Evolutionary conservation across 768 basidiomycete species (phyloP).

Genomic region (Glaciozyma antarctica): DNA sequence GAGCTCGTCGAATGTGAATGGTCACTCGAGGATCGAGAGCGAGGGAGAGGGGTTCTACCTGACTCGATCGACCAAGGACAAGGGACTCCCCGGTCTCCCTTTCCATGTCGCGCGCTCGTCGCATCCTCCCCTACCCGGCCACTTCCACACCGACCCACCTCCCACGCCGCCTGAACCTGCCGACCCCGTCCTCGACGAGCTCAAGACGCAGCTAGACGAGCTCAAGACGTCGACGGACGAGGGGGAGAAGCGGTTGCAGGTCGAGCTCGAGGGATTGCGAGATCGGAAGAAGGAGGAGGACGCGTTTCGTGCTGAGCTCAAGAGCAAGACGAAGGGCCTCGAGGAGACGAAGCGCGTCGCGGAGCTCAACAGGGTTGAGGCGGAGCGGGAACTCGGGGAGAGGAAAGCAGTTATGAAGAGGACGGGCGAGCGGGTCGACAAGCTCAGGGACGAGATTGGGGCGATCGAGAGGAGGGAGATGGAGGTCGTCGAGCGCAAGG

Average conservation of each 20-base stretch:
- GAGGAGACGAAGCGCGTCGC: constrained; percentile 80
- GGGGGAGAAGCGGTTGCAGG: constrained; percentile 57
- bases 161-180: constrained; percentile 7
- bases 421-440: constrained; percentile 35
- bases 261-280: constrained; percentile 63
- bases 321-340: constrained; percentile 67
- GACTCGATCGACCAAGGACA: not conserved
- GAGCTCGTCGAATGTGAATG: too few relatives aligned
- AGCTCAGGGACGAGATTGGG: constrained; percentile 39
- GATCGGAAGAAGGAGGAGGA: constrained; percentile 76
- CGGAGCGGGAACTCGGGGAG: constrained; percentile 75
- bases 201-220: constrained; percentile 60
- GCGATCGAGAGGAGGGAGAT: constrained; percentile 40
- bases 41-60: not conserved
- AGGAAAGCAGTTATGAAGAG: constrained; percentile 43
- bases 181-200: constrained; percentile 50
- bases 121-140: not conserved
- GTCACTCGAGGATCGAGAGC: not conserved
- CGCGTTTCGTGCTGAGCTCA: constrained; percentile 61
- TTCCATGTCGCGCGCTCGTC: not conserved
- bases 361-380: constrained; percentile 69
- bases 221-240: constrained; percentile 51
- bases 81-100: not conserved
- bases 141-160: constrained; percentile 1
- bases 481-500: constrained; percentile 32